phyloP scores from a whole-genome alignment of 2,329 filamentous ascomycete species.

The Arthrobotrys sphaeroides region DNA sequence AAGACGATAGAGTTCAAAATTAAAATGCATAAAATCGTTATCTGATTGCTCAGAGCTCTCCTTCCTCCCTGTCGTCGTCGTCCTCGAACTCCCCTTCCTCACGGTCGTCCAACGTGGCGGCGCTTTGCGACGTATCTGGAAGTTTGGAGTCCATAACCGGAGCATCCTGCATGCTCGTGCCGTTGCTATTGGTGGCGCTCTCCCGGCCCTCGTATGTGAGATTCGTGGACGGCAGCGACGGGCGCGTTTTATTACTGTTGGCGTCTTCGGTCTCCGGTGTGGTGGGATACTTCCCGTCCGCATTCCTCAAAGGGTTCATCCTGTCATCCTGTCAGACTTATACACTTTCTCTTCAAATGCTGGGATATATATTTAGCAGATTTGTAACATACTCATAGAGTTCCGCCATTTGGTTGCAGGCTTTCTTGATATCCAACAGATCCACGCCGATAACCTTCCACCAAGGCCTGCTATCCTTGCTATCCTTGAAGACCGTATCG shows the following conservation, averaged over 20 bases:
- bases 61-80: slow-evolving; percentile 51
- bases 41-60: slow-evolving; percentile 32
- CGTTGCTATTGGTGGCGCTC: slow-evolving; percentile 33
- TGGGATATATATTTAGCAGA: neutral
- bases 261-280: slow-evolving; percentile 51
- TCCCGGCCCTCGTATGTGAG: slow-evolving; percentile 44
- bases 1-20: slow-evolving; percentile 21
- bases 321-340: slow-evolving; percentile 15
- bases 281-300: slow-evolving; percentile 49
- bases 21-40: slow-evolving; percentile 8
- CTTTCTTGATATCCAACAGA: slow-evolving; percentile 58
- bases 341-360: neutral
- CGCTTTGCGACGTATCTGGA: slow-evolving; percentile 51
- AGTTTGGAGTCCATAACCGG: slow-evolving; percentile 40
- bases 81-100: slow-evolving; percentile 51
- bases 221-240: slow-evolving; percentile 29
- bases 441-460: slow-evolving; percentile 81
- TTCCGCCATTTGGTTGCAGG: slow-evolving; percentile 58
- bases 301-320: slow-evolving; percentile 51
- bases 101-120: slow-evolving; percentile 46
- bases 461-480: slow-evolving; percentile 79
- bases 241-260: slow-evolving; percentile 51
- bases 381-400: slow-evolving; percentile 57
- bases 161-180: slow-evolving; percentile 43
- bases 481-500: slow-evolving; percentile 77